phyloP scores from a whole-genome alignment of 768 basidiomycete genomes.

The Mycena kentingensis region DNA sequence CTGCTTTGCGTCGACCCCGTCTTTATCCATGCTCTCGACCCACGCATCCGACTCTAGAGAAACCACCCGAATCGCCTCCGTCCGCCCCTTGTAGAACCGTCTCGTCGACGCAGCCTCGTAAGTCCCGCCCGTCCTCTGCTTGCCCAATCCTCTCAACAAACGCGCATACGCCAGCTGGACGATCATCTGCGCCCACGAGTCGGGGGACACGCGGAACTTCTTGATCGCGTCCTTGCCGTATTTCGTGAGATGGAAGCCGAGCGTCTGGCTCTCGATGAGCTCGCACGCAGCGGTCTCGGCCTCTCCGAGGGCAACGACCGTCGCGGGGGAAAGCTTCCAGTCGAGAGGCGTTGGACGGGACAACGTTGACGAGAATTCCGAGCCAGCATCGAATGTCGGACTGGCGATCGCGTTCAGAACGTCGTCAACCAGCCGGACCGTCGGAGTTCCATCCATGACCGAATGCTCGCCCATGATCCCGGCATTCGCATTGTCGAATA shows the following conservation, averaged over 20 bases:
- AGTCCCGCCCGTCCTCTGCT: slow-evolving; percentile 70
- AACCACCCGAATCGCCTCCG: slow-evolving; percentile 90
- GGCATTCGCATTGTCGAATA: slow-evolving; percentile 78
- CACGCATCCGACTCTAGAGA: slow-evolving; percentile 76
- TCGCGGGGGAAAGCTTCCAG: slow-evolving; percentile 58
- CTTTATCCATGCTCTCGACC: slow-evolving; percentile 72
- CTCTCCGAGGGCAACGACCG: slow-evolving; percentile 50
- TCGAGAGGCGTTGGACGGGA: slow-evolving; percentile 53
- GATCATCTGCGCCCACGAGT: slow-evolving; percentile 93
- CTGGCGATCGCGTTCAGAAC: slow-evolving; percentile 61
- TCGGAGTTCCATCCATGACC: slow-evolving; percentile 89
- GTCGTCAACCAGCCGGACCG: slow-evolving; percentile 69
- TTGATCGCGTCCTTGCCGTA: slow-evolving; percentile 92
- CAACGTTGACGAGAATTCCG: slow-evolving; percentile 26
- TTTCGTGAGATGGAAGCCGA: slow-evolving; percentile 62
- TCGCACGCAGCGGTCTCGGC: slow-evolving; percentile 59
- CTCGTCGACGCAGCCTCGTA: slow-evolving; percentile 95
- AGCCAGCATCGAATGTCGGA: slow-evolving; percentile 66
- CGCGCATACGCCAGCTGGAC: slow-evolving; percentile 88
- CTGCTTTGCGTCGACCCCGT: slow-evolving; percentile 39
- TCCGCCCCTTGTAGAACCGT: slow-evolving; percentile 84
- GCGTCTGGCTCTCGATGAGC: slow-evolving; percentile 63
- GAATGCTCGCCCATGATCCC: slow-evolving; percentile 95
- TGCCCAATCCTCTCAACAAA: slow-evolving; percentile 45
- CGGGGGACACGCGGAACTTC: slow-evolving; percentile 84